phyloP scores from a whole-genome alignment of 257 asterid species.

The Primulina eburnea region DNA sequence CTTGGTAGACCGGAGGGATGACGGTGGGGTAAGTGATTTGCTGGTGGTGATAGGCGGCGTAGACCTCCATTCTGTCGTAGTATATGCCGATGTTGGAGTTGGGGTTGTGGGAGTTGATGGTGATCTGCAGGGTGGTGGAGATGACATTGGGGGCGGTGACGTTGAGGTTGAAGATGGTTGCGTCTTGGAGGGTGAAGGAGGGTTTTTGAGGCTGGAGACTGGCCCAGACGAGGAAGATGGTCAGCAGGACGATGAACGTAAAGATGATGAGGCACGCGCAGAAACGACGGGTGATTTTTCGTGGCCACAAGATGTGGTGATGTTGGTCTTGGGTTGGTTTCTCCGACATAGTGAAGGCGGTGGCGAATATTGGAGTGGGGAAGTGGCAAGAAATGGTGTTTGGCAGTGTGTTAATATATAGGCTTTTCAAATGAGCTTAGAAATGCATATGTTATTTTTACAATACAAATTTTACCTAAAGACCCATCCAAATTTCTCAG shows the following conservation, averaged over 20 bases:
- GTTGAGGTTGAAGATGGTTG: constrained; percentile 78
- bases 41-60: constrained; percentile 61
- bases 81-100: constrained; percentile 64
- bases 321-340: constrained; percentile 43
- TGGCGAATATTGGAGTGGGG: background rate
- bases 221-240: constrained; percentile 70
- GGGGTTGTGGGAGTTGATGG: constrained; percentile 75
- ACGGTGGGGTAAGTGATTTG: constrained; percentile 71
- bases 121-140: constrained; percentile 71
- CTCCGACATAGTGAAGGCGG: constrained; percentile 41
- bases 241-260: constrained; percentile 46
- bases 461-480: too few species aligned
- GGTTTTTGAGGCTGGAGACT: constrained; percentile 79
- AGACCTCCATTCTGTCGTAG: constrained; percentile 52
- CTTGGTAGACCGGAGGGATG: constrained; percentile 73
- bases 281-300: constrained; percentile 26
- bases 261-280: constrained; percentile 39
- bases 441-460: too few species aligned
- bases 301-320: constrained; percentile 45
- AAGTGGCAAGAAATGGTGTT: background rate
- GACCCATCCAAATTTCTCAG: too few species aligned
- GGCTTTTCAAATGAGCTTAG: background rate
- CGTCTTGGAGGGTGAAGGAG: constrained; percentile 82
- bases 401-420: constrained; percentile 8
- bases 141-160: constrained; percentile 76